phyloP scores from a whole-genome alignment of 2,329 filamentous ascomycete genomes.

The Cladosporium sp. region DNA sequence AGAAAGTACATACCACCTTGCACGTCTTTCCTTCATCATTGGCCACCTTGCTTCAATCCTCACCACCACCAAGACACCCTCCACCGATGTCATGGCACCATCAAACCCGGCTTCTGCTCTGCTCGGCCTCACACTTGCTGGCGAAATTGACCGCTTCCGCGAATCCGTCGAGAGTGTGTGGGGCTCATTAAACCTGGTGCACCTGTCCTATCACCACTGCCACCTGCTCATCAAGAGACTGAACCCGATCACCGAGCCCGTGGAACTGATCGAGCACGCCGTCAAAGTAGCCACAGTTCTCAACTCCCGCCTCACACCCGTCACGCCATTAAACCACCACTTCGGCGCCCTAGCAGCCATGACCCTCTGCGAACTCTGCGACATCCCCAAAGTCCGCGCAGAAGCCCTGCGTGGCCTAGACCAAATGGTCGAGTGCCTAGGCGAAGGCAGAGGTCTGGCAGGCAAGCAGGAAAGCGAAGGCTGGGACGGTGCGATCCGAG shows the following conservation, averaged over 20 bases:
- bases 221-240: slow-evolving; percentile 60
- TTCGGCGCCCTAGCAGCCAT: slow-evolving; percentile 57
- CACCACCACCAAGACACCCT: slow-evolving; percentile 40
- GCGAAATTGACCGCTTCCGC: slow-evolving; percentile 61
- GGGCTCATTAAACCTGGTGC: slow-evolving; percentile 54
- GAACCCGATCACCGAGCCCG: slow-evolving; percentile 50
- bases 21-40: slow-evolving; percentile 58
- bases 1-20: slow-evolving; percentile 59
- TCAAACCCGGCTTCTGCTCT: slow-evolving; percentile 39
- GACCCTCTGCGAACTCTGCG: slow-evolving; percentile 56
- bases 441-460: slow-evolving; percentile 37
- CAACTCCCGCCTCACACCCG: slow-evolving; percentile 49
- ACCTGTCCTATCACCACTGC: slow-evolving; percentile 66
- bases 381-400: slow-evolving; percentile 51
- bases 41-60: slow-evolving; percentile 50
- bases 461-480: slow-evolving; percentile 43
- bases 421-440: slow-evolving; percentile 51
- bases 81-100: slow-evolving; percentile 41
- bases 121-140: slow-evolving; percentile 48
- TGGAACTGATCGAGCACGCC: slow-evolving; percentile 57
- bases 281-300: slow-evolving; percentile 57
- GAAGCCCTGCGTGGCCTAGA: slow-evolving; percentile 54
- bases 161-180: slow-evolving; percentile 55
- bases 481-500: slow-evolving; percentile 55
- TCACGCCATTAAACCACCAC: slow-evolving; percentile 63